A percentile compares a stretch with the other conserved stretches of the same genome.
Conservation (phyloP, 2,329 filamentous ascomycete species). For the Pseudogymnoascus sp. region DNA sequence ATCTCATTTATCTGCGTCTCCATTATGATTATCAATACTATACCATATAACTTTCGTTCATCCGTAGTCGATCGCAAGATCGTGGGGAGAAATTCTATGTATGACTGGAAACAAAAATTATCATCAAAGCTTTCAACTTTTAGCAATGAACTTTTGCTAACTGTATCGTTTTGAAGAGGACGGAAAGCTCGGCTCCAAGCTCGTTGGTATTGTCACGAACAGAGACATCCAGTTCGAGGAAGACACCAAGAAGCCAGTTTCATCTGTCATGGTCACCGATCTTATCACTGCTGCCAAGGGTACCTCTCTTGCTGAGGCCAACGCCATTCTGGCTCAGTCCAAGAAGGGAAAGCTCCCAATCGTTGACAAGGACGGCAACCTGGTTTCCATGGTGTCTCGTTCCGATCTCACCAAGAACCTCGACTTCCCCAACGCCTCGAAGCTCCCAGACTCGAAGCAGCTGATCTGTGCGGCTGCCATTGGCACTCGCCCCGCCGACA, state of each 20-base stretch:
- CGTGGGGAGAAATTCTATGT: constrained; percentile 67
- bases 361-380: constrained; percentile 72
- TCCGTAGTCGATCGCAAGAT: constrained; percentile 83
- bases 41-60: constrained; percentile 99
- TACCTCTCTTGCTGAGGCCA: constrained; percentile 79
- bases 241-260: constrained; percentile 62
- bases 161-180: constrained; percentile 52
- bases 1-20: constrained; percentile 19
- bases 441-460: constrained; percentile 95
- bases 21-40: constrained; percentile 72
- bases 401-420: constrained; percentile 98
- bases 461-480: constrained; percentile 92
- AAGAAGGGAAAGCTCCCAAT: constrained; percentile 99
- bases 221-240: constrained; percentile 96
- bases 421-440: constrained; percentile 91
- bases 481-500: constrained; percentile 90
- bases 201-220: constrained; percentile 95
- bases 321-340: constrained; percentile 84
- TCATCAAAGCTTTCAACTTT: constrained; percentile 15
- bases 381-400: constrained; percentile 85
- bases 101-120: constrained; percentile 18
- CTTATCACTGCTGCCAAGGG: constrained; percentile 80
- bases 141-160: constrained; percentile 29
- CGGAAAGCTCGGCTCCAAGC: constrained; percentile 88
- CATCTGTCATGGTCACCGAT: constrained; percentile 90